phyloP scores from a whole-genome alignment of 1,284 basidiomycete species.

The Ustilago lituana region DNA sequence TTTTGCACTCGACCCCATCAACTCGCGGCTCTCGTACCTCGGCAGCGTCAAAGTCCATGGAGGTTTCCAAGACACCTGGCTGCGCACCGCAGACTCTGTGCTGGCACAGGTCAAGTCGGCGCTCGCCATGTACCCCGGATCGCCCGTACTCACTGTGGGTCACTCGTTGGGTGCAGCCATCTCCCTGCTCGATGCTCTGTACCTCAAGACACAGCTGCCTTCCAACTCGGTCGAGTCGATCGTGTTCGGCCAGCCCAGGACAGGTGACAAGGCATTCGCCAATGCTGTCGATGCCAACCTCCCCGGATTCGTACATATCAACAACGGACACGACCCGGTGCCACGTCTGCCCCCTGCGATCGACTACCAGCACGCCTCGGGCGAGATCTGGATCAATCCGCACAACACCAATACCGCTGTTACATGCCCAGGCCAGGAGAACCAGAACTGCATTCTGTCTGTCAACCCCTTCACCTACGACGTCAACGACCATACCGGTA shows the following conservation, averaged over 20 bases:
- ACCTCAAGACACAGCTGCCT: conserved; percentile 42
- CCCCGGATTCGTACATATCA: conserved; percentile 50
- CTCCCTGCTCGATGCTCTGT: conserved; percentile 48
- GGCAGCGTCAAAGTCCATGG: conserved; percentile 41
- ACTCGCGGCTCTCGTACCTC: conserved; percentile 42
- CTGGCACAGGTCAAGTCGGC: conserved; percentile 46
- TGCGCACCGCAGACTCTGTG: conserved; percentile 43
- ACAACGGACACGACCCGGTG: conserved; percentile 52
- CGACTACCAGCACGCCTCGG: conserved; percentile 49
- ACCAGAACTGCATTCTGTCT: conserved; percentile 53
- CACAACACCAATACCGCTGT: conserved; percentile 43
- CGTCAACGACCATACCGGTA: conserved; percentile 53
- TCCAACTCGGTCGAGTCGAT: conserved; percentile 33
- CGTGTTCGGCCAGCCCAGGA: conserved; percentile 56
- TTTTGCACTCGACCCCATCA: conserved; percentile 25
- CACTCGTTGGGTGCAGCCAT: conserved; percentile 62
- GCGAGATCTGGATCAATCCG: conserved; percentile 59
- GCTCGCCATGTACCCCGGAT: conserved; percentile 32
- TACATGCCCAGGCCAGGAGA: conserved; percentile 62
- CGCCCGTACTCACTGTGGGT: conserved; percentile 46
- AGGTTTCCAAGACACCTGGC: conserved; percentile 61
- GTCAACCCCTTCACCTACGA: conserved; percentile 33
- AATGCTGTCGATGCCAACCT: conserved; percentile 49
- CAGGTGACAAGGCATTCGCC: conserved; percentile 51
- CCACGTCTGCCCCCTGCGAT: conserved; percentile 49